Percentiles rank a stretch among this genome's conserved stretches.
Evolutionary conservation across 768 basidiomycete species (phyloP).

Genomic region (Dioszegia crocea): DNA sequence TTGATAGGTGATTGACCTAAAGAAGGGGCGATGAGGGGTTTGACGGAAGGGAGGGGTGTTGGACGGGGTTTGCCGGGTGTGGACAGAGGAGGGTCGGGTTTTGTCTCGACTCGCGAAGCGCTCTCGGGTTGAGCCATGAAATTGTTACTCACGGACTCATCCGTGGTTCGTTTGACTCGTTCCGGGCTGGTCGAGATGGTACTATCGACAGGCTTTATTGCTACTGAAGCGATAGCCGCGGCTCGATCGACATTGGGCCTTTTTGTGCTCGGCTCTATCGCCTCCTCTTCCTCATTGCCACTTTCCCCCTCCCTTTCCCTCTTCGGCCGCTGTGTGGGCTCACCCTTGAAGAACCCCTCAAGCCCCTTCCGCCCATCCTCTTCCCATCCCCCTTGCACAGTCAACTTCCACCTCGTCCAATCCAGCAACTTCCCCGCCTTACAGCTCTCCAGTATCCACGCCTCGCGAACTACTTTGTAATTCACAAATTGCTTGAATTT

Average conservation of each 20-base stretch:
- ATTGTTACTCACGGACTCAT: too few relatives aligned
- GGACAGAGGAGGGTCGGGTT: background rate
- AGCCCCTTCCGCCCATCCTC: slow-evolving; percentile 39
- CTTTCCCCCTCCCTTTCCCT: background rate
- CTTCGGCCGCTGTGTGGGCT: slow-evolving; percentile 4
- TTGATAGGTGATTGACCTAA: background rate
- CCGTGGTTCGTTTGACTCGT: too few relatives aligned
- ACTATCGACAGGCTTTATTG: too few relatives aligned
- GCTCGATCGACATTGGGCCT: background rate
- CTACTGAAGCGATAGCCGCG: background rate
- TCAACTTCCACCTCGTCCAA: slow-evolving; percentile 66
- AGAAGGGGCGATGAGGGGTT: background rate
- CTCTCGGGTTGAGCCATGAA: too few relatives aligned
- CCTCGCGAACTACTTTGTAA: slow-evolving; percentile 83
- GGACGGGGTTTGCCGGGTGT: background rate
- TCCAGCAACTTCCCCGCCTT: slow-evolving; percentile 64
- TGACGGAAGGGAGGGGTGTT: background rate
- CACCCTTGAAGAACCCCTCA: slow-evolving; percentile 29
- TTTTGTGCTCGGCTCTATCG: background rate
- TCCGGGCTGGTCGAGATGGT: too few relatives aligned
- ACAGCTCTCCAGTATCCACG: slow-evolving; percentile 83
- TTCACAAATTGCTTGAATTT: slow-evolving; percentile 83
- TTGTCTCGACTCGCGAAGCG: too few relatives aligned
- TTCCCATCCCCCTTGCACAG: slow-evolving; percentile 41
- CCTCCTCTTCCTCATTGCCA: slow-evolving; percentile 9